Evolutionary conservation across 495 filamentous ascomycete genomes (phyloP).

Genomic region (Xylaria sp.): DNA sequence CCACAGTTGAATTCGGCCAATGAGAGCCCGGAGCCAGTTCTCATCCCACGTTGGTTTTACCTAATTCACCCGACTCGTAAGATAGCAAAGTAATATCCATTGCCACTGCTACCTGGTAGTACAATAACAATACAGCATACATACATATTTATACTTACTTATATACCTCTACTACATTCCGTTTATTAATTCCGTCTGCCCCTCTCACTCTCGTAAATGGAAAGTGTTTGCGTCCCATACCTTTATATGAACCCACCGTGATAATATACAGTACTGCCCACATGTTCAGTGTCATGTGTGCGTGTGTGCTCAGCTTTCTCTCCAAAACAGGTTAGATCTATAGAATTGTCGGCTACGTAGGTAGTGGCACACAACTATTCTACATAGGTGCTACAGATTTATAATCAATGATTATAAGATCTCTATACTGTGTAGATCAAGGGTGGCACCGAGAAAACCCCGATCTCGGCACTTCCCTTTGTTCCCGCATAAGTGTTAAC

Average conservation of each 20-base stretch:
- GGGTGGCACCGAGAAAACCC: neutral
- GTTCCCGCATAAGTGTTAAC: neutral
- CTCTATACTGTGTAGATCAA: neutral
- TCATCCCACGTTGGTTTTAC: constrained; percentile 15
- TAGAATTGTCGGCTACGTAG: neutral
- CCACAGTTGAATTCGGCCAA: neutral
- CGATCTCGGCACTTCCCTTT: constrained; percentile 8
- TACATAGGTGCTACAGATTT: neutral
- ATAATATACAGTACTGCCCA: neutral
- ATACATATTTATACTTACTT: too few species aligned
- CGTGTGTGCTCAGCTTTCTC: neutral
- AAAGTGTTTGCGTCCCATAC: neutral
- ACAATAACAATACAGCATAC: constrained; percentile 1
- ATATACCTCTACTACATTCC: too few species aligned
- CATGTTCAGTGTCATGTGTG: neutral
- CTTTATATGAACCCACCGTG: neutral
- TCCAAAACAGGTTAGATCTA: constrained; percentile 1
- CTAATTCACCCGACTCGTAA: constrained; percentile 10
- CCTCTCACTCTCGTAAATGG: neutral
- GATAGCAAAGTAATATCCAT: neutral
- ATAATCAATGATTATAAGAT: constrained; percentile 13
- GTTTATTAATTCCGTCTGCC: neutral
- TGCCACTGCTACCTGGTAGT: neutral
- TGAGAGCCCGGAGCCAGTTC: neutral
- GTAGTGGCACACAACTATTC: too few species aligned